A percentile compares a stretch with the other conserved stretches of the same genome.
Evolutionary conservation across 2,329 filamentous ascomycete species (phyloP).

Genomic region (Epicoccum sorghinum): DNA sequence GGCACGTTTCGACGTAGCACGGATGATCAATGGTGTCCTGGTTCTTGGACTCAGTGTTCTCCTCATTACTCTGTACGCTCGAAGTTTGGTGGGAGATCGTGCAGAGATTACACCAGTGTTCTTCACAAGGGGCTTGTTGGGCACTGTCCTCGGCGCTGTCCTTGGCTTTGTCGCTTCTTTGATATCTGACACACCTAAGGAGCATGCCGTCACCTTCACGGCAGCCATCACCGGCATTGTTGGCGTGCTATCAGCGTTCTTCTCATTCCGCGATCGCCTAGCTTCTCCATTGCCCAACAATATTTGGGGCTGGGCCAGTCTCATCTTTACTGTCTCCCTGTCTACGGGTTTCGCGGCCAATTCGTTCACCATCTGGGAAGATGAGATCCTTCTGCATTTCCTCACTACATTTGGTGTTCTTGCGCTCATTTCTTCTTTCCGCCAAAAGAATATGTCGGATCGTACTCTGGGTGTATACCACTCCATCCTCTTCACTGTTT

Average conservation of each 20-base stretch:
- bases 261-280: constrained; percentile 51
- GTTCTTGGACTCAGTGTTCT: constrained; percentile 73
- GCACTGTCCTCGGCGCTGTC: constrained; percentile 53
- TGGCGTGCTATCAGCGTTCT: constrained; percentile 51
- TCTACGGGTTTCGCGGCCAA: constrained; percentile 96
- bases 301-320: constrained; percentile 86
- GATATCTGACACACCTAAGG: constrained; percentile 47
- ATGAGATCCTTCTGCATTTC: constrained; percentile 91
- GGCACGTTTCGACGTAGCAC: constrained; percentile 87
- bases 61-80: constrained; percentile 74
- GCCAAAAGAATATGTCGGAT: constrained; percentile 70
- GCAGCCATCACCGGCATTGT: constrained; percentile 48
- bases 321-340: constrained; percentile 81
- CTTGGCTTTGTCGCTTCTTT: constrained; percentile 54
- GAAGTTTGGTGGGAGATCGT: constrained; percentile 60
- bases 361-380: constrained; percentile 99
- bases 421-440: constrained; percentile 75
- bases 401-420: constrained; percentile 83
- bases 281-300: constrained; percentile 69
- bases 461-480: constrained; percentile 82
- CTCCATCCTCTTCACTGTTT: constrained; percentile 78
- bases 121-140: constrained; percentile 58
- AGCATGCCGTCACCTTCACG: constrained; percentile 50
- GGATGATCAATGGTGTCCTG: constrained; percentile 80
- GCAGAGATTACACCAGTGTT: constrained; percentile 61